These are phyloP conservation scores for Cladorrhinum sp. DNA, from an alignment of 2,329 filamentous ascomycete species.

Conservation along the genomic window DNA sequence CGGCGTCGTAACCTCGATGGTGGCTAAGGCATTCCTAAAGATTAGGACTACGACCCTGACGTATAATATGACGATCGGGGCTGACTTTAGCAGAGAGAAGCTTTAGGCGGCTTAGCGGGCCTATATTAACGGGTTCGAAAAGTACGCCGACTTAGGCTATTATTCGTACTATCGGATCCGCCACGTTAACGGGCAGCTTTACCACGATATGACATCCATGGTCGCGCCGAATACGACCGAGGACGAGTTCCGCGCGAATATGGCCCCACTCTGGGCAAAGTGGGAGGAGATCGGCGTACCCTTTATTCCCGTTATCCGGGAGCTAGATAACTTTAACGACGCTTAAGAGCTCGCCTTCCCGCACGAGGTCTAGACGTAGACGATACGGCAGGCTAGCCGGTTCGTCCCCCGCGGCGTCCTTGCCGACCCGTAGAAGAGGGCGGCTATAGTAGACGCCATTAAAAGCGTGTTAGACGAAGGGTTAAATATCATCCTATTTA, in stretches of 20 bases:
- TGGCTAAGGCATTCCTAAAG: constrained; percentile 23
- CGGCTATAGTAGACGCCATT: constrained; percentile 4
- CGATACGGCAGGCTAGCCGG: constrained; percentile 11
- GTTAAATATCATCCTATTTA: constrained; percentile 13
- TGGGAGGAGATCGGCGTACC: constrained; percentile 12
- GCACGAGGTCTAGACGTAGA: constrained; percentile 23
- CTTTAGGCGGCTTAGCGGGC: constrained; percentile 31
- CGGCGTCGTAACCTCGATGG: constrained; percentile 24
- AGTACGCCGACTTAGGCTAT: constrained; percentile 21
- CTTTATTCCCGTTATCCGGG: constrained; percentile 1
- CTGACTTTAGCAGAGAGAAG: constrained; percentile 26
- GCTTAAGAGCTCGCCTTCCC: constrained; percentile 32
- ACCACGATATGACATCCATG: constrained; percentile 17
- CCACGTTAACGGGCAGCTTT: constrained; percentile 7
- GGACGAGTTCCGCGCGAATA: constrained; percentile 4
- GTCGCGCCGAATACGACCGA: constrained; percentile 15
- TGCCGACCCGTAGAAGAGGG: neutral
- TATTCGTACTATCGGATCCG: constrained; percentile 24
- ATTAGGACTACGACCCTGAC: constrained; percentile 14
- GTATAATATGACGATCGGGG: constrained; percentile 28
- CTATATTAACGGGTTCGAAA: constrained; percentile 13
- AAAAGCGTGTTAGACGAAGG: constrained; percentile 12
- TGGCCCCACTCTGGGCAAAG: constrained; percentile 6
- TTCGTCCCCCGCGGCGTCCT: constrained; percentile 7
- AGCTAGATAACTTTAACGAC: constrained; percentile 21